phyloP scores from a whole-genome alignment of 768 basidiomycete species.

The Rhizopogon vesiculosus region DNA sequence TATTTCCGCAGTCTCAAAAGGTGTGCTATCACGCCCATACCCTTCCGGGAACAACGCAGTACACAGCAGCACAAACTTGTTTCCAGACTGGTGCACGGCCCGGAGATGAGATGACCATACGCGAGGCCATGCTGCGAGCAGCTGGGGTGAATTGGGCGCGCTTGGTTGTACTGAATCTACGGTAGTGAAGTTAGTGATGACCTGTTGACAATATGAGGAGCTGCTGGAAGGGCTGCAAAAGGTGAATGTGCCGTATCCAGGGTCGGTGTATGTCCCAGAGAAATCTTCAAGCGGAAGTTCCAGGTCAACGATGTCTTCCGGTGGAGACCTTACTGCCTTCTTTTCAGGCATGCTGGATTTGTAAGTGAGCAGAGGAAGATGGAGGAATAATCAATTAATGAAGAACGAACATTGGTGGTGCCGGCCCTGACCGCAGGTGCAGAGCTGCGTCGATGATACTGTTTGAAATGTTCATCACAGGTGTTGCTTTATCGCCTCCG shows the following conservation, averaged over 20 bases:
- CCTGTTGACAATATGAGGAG: conserved; percentile 17
- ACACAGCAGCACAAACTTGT: conserved; percentile 15
- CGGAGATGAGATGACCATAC: conserved; percentile 36
- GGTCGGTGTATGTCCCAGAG: conserved; percentile 31
- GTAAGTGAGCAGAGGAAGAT: background rate
- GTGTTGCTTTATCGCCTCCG: conserved; percentile 11
- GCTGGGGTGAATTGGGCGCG: conserved; percentile 4
- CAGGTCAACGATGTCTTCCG: background rate
- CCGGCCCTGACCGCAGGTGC: background rate
- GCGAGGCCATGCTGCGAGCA: conserved; percentile 29
- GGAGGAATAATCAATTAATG: background rate
- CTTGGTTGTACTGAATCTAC: conserved; percentile 14
- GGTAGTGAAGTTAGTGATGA: conserved; percentile 23
- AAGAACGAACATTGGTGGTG: conserved; percentile 4
- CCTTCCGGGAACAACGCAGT: conserved; percentile 31
- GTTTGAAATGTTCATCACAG: conserved; percentile 5
- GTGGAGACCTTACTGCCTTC: background rate
- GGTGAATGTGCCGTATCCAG: conserved; percentile 33
- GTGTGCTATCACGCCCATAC: conserved; percentile 31
- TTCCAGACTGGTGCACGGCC: conserved; percentile 13
- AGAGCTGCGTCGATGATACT: conserved; percentile 22
- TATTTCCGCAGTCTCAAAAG: conserved; percentile 21
- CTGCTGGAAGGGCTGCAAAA: conserved; percentile 27
- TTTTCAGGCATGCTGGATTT: background rate
- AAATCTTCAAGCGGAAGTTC: conserved; percentile 20